Conservation (phyloP, 2,329 filamentous ascomycete genomes). For the Cordyceps militaris region DNA sequence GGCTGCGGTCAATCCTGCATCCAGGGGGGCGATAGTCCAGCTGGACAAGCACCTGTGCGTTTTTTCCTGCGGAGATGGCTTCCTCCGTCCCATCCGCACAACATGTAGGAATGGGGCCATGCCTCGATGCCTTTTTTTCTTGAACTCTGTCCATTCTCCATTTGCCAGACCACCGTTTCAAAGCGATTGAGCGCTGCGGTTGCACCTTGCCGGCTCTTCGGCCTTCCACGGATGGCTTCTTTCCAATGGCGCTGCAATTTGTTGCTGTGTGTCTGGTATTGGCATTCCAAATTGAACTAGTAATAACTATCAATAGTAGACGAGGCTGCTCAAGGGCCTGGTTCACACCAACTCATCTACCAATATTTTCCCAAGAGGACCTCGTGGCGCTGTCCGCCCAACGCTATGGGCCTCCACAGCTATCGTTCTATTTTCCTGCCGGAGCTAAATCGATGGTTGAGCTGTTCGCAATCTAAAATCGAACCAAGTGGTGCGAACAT, state of each 20-base stretch:
- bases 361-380: background rate
- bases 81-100: constrained; percentile 7
- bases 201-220: background rate
- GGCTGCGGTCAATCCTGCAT: background rate
- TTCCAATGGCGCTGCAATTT: no score
- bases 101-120: background rate
- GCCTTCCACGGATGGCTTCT: no score
- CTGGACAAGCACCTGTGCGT: background rate
- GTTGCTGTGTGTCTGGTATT: background rate
- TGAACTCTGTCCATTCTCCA: background rate
- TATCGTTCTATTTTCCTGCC: background rate
- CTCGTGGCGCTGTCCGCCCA: background rate
- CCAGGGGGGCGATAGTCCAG: background rate
- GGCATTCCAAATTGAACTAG: constrained; percentile 2
- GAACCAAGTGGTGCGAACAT: background rate
- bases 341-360: background rate
- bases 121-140: background rate
- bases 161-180: background rate
- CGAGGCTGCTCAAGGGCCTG: background rate
- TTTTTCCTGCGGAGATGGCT: background rate
- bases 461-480: constrained; percentile 1
- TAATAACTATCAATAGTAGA: no score
- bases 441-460: background rate
- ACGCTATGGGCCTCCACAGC: background rate
- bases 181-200: background rate